Evolutionary conservation across 2,329 filamentous ascomycete genomes (phyloP), one percentile per base, ranked within the genome.

Genomic region (Bisporella sp.): DNA sequence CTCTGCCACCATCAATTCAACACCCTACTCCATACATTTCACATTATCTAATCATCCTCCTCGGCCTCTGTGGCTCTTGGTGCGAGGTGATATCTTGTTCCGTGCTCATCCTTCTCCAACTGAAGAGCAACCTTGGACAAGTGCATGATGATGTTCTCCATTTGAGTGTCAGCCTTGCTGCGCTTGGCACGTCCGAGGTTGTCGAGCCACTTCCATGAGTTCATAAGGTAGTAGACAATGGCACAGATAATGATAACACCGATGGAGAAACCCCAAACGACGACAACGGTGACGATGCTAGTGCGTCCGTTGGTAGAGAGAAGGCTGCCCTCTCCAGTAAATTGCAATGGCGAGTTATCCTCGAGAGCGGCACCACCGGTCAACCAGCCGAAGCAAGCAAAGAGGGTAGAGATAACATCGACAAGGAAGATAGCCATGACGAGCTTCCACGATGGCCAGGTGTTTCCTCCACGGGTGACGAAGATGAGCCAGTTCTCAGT

Each of bases 401-500:
- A 89, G 63, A 89, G 73, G 50, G 85, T 88, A 37, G 85, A 81
- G 31, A 89, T 69, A 47, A 80, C 77, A 66, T 89, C 85, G 63
- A 89, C 85, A 66, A 78, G 74, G 59, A 85, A 72, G 67, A 89
- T 89, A 60, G 85, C 85, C 56, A 72, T 73, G 54, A 89, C 75
- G 48, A 89, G 74, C 70, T 89, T 84, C 81, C 82, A 87, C 2
- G 84, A 87, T 53, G 85, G 85, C 74, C 79, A 84, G 31, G 85
- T 89, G 69, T 82, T 76, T 60, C 79, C 82, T 65, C 85, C 81
- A 61, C 85, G 82, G 40, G 85, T 88, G 63, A 88, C 84, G 68
- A 89, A 87, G 66, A 88, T 89, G 52, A 89, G 75, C 84, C 85
- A 89, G 66, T 87, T 89, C 71, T 89, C 82, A 12, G 84, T 84